A percentile compares a stretch with the other conserved stretches of the same genome.
Evolutionary conservation across 1,284 basidiomycete genomes (phyloP).

Genomic region (Ganoderma sinense): DNA sequence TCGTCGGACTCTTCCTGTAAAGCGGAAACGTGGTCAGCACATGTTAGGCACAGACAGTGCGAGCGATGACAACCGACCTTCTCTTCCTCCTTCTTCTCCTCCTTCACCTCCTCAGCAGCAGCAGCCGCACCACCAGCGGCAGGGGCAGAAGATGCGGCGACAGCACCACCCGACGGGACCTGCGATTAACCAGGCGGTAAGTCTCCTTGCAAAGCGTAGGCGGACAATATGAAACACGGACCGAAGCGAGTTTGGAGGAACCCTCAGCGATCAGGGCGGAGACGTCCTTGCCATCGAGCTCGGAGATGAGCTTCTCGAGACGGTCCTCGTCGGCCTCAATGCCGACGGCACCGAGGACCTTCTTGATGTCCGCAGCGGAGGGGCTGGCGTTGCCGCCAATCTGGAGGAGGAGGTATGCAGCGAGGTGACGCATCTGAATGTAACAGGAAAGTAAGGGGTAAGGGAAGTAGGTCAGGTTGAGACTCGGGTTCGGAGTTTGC

Average conservation of each 20-base stretch:
- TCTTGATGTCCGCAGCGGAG: slow-evolving; percentile 90
- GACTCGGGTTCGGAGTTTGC: slow-evolving; percentile 15
- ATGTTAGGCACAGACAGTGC: not conserved
- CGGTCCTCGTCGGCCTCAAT: slow-evolving; percentile 91
- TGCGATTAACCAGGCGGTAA: slow-evolving; percentile 40
- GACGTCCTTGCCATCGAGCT: slow-evolving; percentile 94
- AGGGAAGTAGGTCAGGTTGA: slow-evolving; percentile 9
- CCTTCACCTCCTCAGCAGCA: slow-evolving; percentile 69
- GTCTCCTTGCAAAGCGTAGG: slow-evolving; percentile 23
- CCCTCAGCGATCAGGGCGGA: slow-evolving; percentile 95
- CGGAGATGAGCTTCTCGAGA: slow-evolving; percentile 87
- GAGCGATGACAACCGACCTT: slow-evolving; percentile 56
- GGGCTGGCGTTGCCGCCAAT: slow-evolving; percentile 93
- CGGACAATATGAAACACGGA: slow-evolving; percentile 57
- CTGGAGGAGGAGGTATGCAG: slow-evolving; percentile 98
- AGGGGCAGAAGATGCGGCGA: slow-evolving; percentile 63
- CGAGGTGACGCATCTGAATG: slow-evolving; percentile 93
- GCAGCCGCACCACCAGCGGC: slow-evolving; percentile 69
- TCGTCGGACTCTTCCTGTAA: slow-evolving; percentile 86
- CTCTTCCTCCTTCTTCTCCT: slow-evolving; percentile 80
- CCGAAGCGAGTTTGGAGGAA: slow-evolving; percentile 92
- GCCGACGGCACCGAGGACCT: slow-evolving; percentile 87
- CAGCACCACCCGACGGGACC: slow-evolving; percentile 86
- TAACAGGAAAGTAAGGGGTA: slow-evolving; percentile 17
- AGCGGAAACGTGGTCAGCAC: slow-evolving; percentile 25